These are phyloP conservation scores for Monilinia vaccinii-corymbosi DNA, from an alignment of 2,329 filamentous ascomycete genomes.

Conservation along the genomic window DNA sequence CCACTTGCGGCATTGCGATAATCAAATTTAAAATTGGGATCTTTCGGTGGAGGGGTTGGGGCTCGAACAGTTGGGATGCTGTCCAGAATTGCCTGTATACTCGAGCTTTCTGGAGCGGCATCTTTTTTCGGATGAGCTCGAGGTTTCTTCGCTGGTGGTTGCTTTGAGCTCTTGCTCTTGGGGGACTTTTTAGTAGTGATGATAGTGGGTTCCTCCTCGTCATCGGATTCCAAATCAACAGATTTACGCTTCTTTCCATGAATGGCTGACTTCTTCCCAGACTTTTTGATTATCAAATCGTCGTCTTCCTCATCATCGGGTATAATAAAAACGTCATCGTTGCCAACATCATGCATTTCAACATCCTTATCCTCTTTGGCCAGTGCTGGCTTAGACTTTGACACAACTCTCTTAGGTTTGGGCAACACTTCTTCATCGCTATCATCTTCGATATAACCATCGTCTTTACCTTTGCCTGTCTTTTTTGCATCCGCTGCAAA, in stretches of 20 bases:
- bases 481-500: slow-evolving; percentile 65
- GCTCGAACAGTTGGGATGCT: slow-evolving; percentile 75
- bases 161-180: slow-evolving; percentile 26
- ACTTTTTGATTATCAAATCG: slow-evolving; percentile 30
- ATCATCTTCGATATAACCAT: slow-evolving; percentile 62
- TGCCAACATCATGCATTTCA: slow-evolving; percentile 30
- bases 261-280: slow-evolving; percentile 15
- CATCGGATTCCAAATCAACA: slow-evolving; percentile 43
- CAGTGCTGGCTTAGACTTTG: slow-evolving; percentile 33
- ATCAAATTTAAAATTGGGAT: slow-evolving; percentile 68
- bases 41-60: slow-evolving; percentile 71
- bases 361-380: slow-evolving; percentile 37
- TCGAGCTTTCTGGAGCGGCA: slow-evolving; percentile 55
- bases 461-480: slow-evolving; percentile 57
- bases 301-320: slow-evolving; percentile 39
- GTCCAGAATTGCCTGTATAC: slow-evolving; percentile 76
- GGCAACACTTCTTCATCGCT: slow-evolving; percentile 60
- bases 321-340: slow-evolving; percentile 25
- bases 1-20: slow-evolving; percentile 56
- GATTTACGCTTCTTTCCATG: slow-evolving; percentile 51
- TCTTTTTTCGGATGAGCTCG: slow-evolving; percentile 45
- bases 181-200: slow-evolving; percentile 47
- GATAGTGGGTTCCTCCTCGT: slow-evolving; percentile 42
- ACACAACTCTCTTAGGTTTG: slow-evolving; percentile 42
- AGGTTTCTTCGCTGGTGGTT: slow-evolving; percentile 29